These are phyloP conservation scores for Solanum pimpinellifolium DNA, from an alignment of 257 asterid genomes.

Conservation along the genomic window DNA sequence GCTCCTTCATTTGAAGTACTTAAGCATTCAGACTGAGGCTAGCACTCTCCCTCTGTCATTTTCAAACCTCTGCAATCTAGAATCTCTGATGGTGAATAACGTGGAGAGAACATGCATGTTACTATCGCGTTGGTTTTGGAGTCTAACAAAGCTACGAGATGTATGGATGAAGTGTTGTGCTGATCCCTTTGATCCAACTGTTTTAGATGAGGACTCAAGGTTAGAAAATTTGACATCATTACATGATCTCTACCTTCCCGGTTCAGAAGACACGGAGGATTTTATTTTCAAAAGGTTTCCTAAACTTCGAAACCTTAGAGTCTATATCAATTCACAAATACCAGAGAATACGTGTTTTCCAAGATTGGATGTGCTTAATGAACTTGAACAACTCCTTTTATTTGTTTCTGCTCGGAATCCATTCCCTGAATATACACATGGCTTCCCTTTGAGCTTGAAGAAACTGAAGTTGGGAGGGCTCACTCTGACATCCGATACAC, in stretches of 20 bases:
- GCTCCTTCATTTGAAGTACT: too few species aligned
- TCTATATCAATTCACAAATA: too few species aligned
- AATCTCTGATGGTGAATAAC: too few species aligned
- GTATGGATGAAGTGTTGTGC: neutral
- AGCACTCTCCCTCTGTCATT: too few species aligned
- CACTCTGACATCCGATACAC: too few species aligned
- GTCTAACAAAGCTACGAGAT: neutral
- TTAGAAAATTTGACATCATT: neutral
- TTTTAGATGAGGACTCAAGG: neutral
- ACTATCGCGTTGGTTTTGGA: neutral
- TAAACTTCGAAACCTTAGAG: neutral
- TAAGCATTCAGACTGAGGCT: too few species aligned
- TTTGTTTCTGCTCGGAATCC: accelerated
- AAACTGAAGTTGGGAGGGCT: accelerated
- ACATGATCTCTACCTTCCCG: neutral
- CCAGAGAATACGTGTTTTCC: too few species aligned
- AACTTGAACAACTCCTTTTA: too few species aligned
- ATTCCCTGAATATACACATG: too few species aligned
- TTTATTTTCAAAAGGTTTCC: neutral
- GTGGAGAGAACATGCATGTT: neutral
- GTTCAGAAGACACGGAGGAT: neutral
- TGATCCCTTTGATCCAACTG: neutral
- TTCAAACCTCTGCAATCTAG: too few species aligned
- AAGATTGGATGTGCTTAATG: too few species aligned
- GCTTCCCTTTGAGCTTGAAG: too few species aligned